These are phyloP conservation scores for Plasmodium cynomolgi DNA, from an alignment of 169 alveolate genomes.

Conservation along the genomic window DNA sequence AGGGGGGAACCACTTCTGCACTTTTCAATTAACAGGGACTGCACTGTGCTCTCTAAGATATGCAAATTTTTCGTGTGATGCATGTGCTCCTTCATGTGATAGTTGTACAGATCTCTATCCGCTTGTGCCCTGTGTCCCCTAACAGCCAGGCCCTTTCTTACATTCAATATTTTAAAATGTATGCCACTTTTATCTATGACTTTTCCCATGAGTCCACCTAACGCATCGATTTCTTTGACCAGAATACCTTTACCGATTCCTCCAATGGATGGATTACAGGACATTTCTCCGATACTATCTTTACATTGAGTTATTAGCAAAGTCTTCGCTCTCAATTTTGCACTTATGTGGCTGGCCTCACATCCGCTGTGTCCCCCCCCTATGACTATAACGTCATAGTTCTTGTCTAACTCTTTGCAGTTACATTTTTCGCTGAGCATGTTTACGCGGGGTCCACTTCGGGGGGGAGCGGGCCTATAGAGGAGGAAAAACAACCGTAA, in stretches of 20 bases:
- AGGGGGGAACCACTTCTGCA: constrained; percentile 33
- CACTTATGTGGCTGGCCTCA: constrained; percentile 94
- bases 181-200: constrained; percentile 91
- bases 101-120: constrained; percentile 90
- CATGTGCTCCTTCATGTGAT: constrained; percentile 78
- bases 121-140: constrained; percentile 93
- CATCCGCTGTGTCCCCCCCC: constrained; percentile 97
- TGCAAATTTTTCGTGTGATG: not conserved
- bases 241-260: constrained; percentile 95
- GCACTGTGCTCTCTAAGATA: constrained; percentile 79
- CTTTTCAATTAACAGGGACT: constrained; percentile 73
- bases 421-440: constrained; percentile 1
- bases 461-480: not conserved
- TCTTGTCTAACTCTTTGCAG: constrained; percentile 15
- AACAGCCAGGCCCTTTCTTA: constrained; percentile 92
- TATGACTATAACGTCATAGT: constrained; percentile 89
- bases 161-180: constrained; percentile 90
- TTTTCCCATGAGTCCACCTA: constrained; percentile 92
- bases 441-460: not conserved
- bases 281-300: constrained; percentile 87
- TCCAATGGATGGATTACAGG: constrained; percentile 94
- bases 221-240: constrained; percentile 94
- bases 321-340: constrained; percentile 92
- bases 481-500: not conserved
- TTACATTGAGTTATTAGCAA: constrained; percentile 86